Percentiles rank a stretch among this genome's conserved stretches.
phyloP scores from a whole-genome alignment of 176 grass and related monocot species.

The Poa annua region DNA sequence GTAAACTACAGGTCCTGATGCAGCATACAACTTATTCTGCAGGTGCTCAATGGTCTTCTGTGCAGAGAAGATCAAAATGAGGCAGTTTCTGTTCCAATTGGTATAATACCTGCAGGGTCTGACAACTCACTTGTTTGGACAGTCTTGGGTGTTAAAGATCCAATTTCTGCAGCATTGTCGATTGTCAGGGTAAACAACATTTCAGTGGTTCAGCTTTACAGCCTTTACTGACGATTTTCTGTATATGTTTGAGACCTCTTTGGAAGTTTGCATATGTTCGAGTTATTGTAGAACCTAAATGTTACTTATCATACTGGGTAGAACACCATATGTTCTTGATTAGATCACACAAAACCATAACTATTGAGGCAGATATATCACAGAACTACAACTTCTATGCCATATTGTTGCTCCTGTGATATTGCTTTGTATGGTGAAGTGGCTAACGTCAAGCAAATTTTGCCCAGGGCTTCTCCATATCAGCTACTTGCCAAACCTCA shows the following conservation, averaged over 20 bases:
- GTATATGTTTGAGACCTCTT: slow-evolving; percentile 13
- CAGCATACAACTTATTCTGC: slow-evolving; percentile 39
- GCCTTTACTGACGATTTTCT: slow-evolving; percentile 30
- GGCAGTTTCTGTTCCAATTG: slow-evolving; percentile 88
- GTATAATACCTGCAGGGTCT: slow-evolving; percentile 99
- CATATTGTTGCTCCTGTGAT: neutral
- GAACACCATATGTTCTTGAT: slow-evolving; percentile 1
- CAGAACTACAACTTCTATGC: neutral
- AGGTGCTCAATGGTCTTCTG: slow-evolving; percentile 97
- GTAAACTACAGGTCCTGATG: slow-evolving; percentile 45
- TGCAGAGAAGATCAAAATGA: slow-evolving; percentile 90
- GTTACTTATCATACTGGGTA: slow-evolving; percentile 36
- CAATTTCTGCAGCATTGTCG: slow-evolving; percentile 89
- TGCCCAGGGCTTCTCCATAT: neutral
- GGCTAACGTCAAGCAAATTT: neutral
- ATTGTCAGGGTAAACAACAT: slow-evolving; percentile 80
- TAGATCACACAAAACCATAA: neutral
- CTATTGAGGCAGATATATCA: neutral
- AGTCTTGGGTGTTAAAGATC: slow-evolving; percentile 94
- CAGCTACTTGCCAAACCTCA: neutral
- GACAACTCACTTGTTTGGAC: slow-evolving; percentile 99
- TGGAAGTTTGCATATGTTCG: slow-evolving; percentile 15
- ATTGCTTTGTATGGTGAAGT: neutral
- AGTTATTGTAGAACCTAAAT: slow-evolving; percentile 26
- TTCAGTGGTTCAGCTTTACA: slow-evolving; percentile 8